These are phyloP conservation scores for Hydnomerulius pinastri DNA, from an alignment of 768 basidiomycete species.

Conservation along the genomic window DNA sequence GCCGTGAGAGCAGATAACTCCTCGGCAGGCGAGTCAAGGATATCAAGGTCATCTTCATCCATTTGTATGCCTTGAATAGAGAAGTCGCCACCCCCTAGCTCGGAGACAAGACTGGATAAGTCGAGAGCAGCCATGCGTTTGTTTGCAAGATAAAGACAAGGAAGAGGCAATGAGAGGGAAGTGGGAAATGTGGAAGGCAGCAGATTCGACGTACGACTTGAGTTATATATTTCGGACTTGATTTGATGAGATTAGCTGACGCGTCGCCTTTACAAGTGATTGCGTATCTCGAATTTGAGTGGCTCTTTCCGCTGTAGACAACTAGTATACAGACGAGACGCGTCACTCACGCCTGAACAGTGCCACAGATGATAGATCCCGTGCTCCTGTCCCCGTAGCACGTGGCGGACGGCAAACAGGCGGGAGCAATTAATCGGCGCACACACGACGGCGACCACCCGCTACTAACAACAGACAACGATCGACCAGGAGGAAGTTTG, in stretches of 20 bases:
- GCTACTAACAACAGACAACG: too few species aligned
- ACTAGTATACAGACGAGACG: too few species aligned
- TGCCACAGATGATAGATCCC: too few species aligned
- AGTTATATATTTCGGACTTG: slow-evolving; percentile 12
- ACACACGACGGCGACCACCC: too few species aligned
- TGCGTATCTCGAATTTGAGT: too few species aligned
- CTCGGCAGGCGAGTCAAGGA: slow-evolving; percentile 43
- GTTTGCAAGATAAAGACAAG: slow-evolving; percentile 2
- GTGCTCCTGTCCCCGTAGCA: too few species aligned
- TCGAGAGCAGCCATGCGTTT: slow-evolving; percentile 25
- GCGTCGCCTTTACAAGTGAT: slow-evolving; percentile 24
- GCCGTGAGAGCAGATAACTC: slow-evolving; percentile 21
- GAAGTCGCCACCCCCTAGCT: slow-evolving; percentile 24
- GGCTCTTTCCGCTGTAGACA: too few species aligned
- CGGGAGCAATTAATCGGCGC: too few species aligned
- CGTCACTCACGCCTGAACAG: neutral
- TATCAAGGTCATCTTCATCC: slow-evolving; percentile 60
- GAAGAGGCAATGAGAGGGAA: slow-evolving; percentile 16
- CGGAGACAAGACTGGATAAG: slow-evolving; percentile 26
- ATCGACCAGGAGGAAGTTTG: too few species aligned
- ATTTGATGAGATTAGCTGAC: slow-evolving; percentile 22
- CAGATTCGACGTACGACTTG: slow-evolving; percentile 28
- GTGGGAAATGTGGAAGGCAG: slow-evolving; percentile 12
- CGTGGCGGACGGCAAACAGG: too few species aligned
- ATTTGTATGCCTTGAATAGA: slow-evolving; percentile 36